Evolutionary conservation across 2,329 filamentous ascomycete species (phyloP).

Genomic region (Penicillium sp.): DNA sequence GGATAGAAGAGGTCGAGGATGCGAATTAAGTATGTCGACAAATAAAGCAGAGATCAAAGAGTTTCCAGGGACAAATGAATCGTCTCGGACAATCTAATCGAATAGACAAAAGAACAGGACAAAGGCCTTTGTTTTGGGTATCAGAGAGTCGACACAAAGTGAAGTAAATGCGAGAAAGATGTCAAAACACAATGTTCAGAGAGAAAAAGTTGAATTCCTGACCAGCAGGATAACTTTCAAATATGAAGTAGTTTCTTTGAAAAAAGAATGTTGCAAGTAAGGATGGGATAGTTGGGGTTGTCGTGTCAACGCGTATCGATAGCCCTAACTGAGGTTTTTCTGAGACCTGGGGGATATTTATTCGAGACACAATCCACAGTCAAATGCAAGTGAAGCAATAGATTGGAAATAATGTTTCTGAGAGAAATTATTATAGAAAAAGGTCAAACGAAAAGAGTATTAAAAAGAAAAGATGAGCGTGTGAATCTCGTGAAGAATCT

Average conservation of each 20-base stretch:
- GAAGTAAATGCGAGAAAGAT: neutral
- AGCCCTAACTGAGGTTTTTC: slow-evolving; percentile 24
- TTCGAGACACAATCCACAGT: slow-evolving; percentile 24
- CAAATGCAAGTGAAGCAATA: slow-evolving; percentile 15
- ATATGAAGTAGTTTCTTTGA: slow-evolving; percentile 17
- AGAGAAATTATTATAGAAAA: slow-evolving; percentile 12
- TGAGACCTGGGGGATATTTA: slow-evolving; percentile 26
- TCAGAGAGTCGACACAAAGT: slow-evolving; percentile 4
- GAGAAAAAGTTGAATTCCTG: slow-evolving; percentile 17
- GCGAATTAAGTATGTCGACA: slow-evolving; percentile 2
- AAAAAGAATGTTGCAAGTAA: slow-evolving; percentile 32
- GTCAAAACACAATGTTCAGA: neutral
- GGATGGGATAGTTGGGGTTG: slow-evolving; percentile 38
- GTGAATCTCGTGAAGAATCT: slow-evolving; percentile 36
- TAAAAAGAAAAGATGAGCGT: slow-evolving; percentile 24
- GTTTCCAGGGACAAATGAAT: neutral
- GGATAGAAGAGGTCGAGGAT: neutral
- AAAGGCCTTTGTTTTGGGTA: slow-evolving; percentile 4
- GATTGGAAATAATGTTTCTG: slow-evolving; percentile 8
- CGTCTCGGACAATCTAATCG: neutral
- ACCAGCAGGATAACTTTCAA: slow-evolving; percentile 29
- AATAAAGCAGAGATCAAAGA: neutral
- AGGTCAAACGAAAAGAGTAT: slow-evolving; percentile 12
- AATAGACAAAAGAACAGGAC: neutral
- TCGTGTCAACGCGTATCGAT: slow-evolving; percentile 38